These are phyloP conservation scores for Xylariales sp. DNA, from an alignment of 2,329 filamentous ascomycete genomes.

Conservation along the genomic window DNA sequence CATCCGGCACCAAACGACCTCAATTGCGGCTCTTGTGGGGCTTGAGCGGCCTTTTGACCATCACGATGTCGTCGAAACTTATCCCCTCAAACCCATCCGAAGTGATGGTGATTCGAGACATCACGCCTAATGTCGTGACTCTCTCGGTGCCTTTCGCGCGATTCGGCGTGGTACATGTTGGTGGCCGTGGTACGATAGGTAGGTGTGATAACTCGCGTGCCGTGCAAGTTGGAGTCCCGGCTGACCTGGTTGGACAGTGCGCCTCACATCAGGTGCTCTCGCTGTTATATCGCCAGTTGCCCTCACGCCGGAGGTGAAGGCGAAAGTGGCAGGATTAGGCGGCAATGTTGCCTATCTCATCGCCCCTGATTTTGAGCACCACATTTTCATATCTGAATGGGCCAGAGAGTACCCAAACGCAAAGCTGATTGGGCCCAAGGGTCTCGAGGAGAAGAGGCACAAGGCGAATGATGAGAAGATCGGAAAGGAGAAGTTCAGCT, in stretches of 20 bases:
- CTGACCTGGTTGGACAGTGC: conserved; percentile 57
- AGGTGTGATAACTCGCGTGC: too few relatives aligned
- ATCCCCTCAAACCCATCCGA: conserved; percentile 68
- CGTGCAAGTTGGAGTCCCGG: too few relatives aligned
- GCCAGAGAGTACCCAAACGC: conserved; percentile 72
- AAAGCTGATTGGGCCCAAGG: conserved; percentile 75
- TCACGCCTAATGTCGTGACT: conserved; percentile 74
- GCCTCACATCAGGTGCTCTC: conserved; percentile 69
- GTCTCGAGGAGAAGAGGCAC: conserved; percentile 76
- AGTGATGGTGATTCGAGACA: conserved; percentile 84
- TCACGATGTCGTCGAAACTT: conserved; percentile 56
- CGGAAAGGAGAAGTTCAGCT: conserved; percentile 53
- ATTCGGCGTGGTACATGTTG: conserved; percentile 74
- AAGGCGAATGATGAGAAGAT: conserved; percentile 53
- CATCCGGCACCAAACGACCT: too few relatives aligned
- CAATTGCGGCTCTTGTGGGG: too few relatives aligned
- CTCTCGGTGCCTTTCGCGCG: conserved; percentile 81
- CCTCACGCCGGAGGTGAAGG: conserved; percentile 68
- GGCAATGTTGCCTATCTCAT: conserved; percentile 77
- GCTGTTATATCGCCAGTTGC: conserved; percentile 90
- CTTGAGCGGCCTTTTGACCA: too few relatives aligned
- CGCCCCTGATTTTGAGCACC: conserved; percentile 87
- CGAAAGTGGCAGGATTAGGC: conserved; percentile 59
- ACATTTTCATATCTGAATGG: conserved; percentile 90
- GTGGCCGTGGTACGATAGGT: conserved; percentile 84